A percentile compares a stretch with the other conserved stretches of the same genome.
Evolutionary conservation across 306 rosid species (phyloP).

Genomic region (Vicia faba): DNA sequence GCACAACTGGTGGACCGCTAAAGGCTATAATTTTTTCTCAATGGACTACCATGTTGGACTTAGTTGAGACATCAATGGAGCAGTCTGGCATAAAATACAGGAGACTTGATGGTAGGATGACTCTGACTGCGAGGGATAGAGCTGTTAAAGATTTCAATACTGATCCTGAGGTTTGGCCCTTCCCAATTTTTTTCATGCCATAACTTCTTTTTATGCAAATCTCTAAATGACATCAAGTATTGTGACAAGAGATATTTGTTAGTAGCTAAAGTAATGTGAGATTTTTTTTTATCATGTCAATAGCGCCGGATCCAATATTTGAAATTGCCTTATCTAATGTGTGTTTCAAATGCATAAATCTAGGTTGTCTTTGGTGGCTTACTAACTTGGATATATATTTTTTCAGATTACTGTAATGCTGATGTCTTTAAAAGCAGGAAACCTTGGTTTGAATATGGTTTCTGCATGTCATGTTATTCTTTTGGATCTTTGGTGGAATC

Average conservation of each 20-base stretch:
- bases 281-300: too few relatives aligned
- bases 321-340: conserved; percentile 33
- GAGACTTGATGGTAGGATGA: conserved; percentile 97
- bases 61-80: conserved; percentile 64
- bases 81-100: conserved; percentile 56
- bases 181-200: too few relatives aligned
- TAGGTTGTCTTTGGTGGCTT: conserved; percentile 37
- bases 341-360: conserved; percentile 31
- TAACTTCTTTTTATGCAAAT: too few relatives aligned
- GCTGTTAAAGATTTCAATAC: conserved; percentile 86
- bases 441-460: conserved; percentile 97
- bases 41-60: conserved; percentile 96
- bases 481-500: conserved; percentile 99
- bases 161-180: conserved; percentile 80
- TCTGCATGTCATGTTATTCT: conserved; percentile 96
- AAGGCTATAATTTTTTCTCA: conserved; percentile 91
- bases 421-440: conserved; percentile 98
- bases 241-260: too few relatives aligned
- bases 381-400: conserved; percentile 20
- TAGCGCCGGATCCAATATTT: too few relatives aligned
- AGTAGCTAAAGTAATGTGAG: too few relatives aligned
- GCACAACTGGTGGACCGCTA: conserved; percentile 53
- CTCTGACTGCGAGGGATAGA: conserved; percentile 72
- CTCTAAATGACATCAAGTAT: too few relatives aligned
- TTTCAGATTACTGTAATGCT: conserved; percentile 85